Percentiles rank a stretch among this genome's conserved stretches.
Evolutionary conservation across 768 basidiomycete genomes (phyloP).

Genomic region (Strobilomyces confusus): DNA sequence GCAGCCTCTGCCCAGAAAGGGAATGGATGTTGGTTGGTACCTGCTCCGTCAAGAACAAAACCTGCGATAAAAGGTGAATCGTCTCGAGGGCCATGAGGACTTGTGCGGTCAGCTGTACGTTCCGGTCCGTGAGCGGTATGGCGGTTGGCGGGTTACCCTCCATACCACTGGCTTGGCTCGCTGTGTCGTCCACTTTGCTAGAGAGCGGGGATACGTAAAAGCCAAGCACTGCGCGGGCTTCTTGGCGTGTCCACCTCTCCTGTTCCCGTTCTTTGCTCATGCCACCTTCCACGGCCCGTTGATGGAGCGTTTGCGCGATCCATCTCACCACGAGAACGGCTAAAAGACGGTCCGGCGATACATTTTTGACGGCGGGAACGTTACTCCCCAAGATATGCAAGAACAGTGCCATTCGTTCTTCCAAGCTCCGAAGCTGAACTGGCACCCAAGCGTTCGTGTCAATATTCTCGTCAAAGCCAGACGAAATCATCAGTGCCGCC

Average conservation of each 20-base stretch:
- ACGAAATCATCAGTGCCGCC: conserved; percentile 41
- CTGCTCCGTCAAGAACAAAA: conserved; percentile 50
- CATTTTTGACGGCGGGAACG: conserved; percentile 38
- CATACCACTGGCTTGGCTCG: conserved; percentile 16
- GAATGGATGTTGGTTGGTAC: conserved; percentile 43
- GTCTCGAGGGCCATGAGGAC: conserved; percentile 54
- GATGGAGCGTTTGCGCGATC: conserved; percentile 49
- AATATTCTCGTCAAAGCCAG: conserved; percentile 25
- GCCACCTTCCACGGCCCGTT: conserved; percentile 46
- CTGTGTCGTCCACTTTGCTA: conserved; percentile 7
- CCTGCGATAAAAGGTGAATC: conserved; percentile 57
- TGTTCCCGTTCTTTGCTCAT: conserved; percentile 54
- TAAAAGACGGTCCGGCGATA: conserved; percentile 45
- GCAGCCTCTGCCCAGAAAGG: conserved; percentile 61
- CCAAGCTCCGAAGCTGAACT: conserved; percentile 45
- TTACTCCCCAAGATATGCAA: conserved; percentile 57
- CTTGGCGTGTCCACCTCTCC: conserved; percentile 66
- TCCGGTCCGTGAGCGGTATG: conserved; percentile 47
- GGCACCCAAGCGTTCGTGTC: conserved; percentile 34
- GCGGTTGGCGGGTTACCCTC: conserved; percentile 3
- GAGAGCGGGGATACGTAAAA: conserved; percentile 35
- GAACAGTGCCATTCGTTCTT: conserved; percentile 52
- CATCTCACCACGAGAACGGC: conserved; percentile 60
- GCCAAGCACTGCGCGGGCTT: conserved; percentile 57
- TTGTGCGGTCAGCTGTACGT: conserved; percentile 69